phyloP scores from a whole-genome alignment of 345 rosid species.

The sweet orange (Citrus sinensis) region DVS_A1.0 CM039162.1:20602501-20603000 shows the following conservation, averaged over 20 bases:
- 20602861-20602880: slow-evolving; percentile 3
- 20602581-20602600: no score
- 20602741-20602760: background rate
- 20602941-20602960: slow-evolving; percentile 10
- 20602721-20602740: background rate
- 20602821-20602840: slow-evolving; percentile 10
- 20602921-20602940: slow-evolving; percentile 18
- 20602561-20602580: no score
- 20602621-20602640: background rate
- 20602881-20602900: slow-evolving; percentile 19
- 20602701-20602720: background rate
- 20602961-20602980: background rate
- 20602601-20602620: no score
- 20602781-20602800: no score
- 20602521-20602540: no score
- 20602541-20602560: fast-evolving
- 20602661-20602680: background rate
- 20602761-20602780: slow-evolving; percentile 16
- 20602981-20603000: background rate
- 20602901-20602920: slow-evolving; percentile 23
- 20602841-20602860: slow-evolving; percentile 5
- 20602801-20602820: slow-evolving; percentile 4
- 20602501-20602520: no score
- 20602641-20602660: background rate
- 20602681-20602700: background rate